phyloP scores from a whole-genome alignment of 257 asterid species.

The Solanum chmielewskii region DNA sequence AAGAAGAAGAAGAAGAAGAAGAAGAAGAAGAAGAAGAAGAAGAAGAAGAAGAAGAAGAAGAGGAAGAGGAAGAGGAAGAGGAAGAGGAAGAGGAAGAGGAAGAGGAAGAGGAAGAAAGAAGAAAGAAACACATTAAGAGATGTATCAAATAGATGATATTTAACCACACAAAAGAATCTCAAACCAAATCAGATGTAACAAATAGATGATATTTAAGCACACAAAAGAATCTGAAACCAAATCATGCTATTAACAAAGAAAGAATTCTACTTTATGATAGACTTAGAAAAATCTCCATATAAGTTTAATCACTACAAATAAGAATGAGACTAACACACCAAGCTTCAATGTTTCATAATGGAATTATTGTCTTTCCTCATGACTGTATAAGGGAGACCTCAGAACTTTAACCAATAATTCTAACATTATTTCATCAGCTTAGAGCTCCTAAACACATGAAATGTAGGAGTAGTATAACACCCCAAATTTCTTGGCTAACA shows the following conservation, averaged over 20 bases:
- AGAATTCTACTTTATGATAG: not conserved
- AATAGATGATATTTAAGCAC: not conserved
- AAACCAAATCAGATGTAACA: not conserved
- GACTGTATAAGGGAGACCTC: not conserved
- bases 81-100: too few relatives aligned
- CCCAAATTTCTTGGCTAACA: not conserved
- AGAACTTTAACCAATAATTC: not conserved
- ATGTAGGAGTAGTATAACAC: not conserved
- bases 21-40: too few relatives aligned
- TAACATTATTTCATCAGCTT: not conserved
- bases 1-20: not conserved
- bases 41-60: too few relatives aligned
- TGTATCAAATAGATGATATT: too few relatives aligned
- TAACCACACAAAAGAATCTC: too few relatives aligned
- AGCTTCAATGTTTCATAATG: not conserved
- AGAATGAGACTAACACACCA: not conserved
- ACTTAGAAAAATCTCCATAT: not conserved
- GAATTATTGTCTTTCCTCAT: too few relatives aligned
- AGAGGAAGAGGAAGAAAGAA: too few relatives aligned
- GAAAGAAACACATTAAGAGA: too few relatives aligned
- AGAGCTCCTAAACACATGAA: not conserved
- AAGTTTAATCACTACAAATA: not conserved
- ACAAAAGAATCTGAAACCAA: not conserved
- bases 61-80: too few relatives aligned
- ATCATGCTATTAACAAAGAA: not conserved